Evolutionary conservation across 139 green algal species (phyloP).

Genomic region (Edaphochlamys debaryana): DNA sequence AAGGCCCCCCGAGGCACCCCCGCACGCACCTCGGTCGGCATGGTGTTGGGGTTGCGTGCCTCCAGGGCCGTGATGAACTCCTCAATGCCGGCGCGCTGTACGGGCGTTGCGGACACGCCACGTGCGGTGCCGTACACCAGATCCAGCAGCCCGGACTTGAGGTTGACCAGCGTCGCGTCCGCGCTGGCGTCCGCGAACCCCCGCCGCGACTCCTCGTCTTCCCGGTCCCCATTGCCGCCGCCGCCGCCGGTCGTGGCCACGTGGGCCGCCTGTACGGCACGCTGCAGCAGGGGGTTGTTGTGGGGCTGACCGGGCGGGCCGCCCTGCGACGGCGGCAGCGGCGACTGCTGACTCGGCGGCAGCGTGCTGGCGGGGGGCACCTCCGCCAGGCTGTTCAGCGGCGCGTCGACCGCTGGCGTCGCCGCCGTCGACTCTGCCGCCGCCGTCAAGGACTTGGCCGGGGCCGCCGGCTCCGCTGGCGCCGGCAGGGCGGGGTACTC

Average conservation of each 20-base stretch:
- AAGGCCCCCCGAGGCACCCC: too few relatives aligned
- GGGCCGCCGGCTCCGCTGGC: neutral
- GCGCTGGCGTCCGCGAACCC: too few relatives aligned
- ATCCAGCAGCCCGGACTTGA: conserved; percentile 63
- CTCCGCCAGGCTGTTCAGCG: neutral
- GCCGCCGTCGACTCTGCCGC: neutral
- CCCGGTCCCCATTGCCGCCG: neutral
- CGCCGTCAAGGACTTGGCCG: neutral
- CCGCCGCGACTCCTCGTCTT: neutral
- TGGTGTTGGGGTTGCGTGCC: conserved; percentile 57
- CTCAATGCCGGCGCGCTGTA: conserved; percentile 60
- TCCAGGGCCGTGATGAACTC: conserved; percentile 71
- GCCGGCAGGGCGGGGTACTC: neutral
- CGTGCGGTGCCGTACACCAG: conserved; percentile 66
- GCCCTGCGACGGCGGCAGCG: too few relatives aligned
- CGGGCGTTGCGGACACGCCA: conserved; percentile 47
- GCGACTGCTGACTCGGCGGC: too few relatives aligned
- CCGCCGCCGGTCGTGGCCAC: neutral
- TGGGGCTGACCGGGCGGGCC: neutral
- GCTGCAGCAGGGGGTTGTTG: neutral
- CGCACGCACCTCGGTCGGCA: conserved; percentile 29
- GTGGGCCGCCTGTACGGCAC: neutral
- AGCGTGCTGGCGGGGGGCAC: too few relatives aligned
- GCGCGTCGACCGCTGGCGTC: neutral
- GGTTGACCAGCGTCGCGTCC: neutral